A percentile compares a stretch with the other conserved stretches of the same genome.
Evolutionary conservation across 306 rosid genomes (phyloP).

Genomic region (Psophocarpus tetragonolobus): DNA sequence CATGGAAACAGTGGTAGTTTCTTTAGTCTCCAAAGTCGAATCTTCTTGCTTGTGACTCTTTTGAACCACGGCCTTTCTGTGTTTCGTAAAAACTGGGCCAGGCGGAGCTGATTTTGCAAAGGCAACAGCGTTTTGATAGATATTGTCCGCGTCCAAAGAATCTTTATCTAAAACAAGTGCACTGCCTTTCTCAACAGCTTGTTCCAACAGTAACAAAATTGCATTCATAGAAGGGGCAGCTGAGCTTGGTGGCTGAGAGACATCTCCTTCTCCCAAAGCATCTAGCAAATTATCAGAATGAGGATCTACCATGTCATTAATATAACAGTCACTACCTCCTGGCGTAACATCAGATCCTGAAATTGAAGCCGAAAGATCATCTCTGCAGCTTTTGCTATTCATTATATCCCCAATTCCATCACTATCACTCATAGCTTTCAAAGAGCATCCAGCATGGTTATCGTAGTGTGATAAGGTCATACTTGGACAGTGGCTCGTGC

Average conservation of each 20-base stretch:
- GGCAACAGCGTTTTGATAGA: constrained; percentile 61
- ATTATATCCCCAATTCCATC: constrained; percentile 30
- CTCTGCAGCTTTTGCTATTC: constrained; percentile 32
- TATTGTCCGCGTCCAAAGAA: constrained; percentile 63
- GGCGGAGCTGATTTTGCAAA: constrained; percentile 73
- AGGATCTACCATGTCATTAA: constrained; percentile 28
- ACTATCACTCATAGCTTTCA: constrained; percentile 13
- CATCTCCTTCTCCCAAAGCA: constrained; percentile 42
- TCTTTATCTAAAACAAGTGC: constrained; percentile 63
- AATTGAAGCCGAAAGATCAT: constrained; percentile 32
- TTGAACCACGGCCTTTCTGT: constrained; percentile 35
- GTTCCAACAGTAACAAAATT: constrained; percentile 56
- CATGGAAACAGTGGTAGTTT: constrained; percentile 14
- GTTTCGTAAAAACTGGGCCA: constrained; percentile 59
- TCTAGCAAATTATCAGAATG: constrained; percentile 31
- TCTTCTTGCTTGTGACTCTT: constrained; percentile 37
- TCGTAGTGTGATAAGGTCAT: constrained; percentile 28
- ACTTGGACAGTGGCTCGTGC: constrained; percentile 13
- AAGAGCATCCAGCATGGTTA: constrained; percentile 25
- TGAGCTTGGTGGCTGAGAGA: constrained; percentile 25
- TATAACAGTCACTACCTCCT: constrained; percentile 27
- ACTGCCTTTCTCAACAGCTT: constrained; percentile 74
- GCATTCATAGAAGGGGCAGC: constrained; percentile 43
- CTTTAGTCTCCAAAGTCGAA: constrained; percentile 32
- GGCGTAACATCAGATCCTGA: constrained; percentile 28